These are phyloP conservation scores for Cephaloascus albidus DNA, from an alignment of 805 yeast species.

Conservation along the genomic window DNA sequence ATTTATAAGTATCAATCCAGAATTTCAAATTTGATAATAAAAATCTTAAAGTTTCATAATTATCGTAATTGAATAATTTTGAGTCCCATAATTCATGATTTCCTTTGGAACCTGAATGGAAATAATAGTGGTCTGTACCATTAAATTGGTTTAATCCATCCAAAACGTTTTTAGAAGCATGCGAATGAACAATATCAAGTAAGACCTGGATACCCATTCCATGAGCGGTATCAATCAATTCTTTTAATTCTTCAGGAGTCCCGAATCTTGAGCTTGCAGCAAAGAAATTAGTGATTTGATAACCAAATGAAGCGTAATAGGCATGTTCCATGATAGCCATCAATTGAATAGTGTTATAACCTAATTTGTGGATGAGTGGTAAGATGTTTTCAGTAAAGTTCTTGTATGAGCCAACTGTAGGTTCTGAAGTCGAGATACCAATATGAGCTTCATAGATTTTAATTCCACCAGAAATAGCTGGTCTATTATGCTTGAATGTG, in stretches of 20 bases:
- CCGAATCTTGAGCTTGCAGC: conserved; percentile 89
- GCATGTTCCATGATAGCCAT: conserved; percentile 99
- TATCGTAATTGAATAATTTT: conserved; percentile 85
- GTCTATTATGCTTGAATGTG: conserved; percentile 55
- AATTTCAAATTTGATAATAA: conserved; percentile 76
- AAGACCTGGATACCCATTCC: conserved; percentile 77
- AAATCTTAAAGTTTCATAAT: conserved; percentile 84
- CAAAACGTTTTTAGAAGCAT: conserved; percentile 87
- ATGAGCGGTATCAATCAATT: conserved; percentile 87
- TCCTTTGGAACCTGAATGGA: conserved; percentile 84
- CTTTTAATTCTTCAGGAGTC: conserved; percentile 89
- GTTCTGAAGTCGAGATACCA: conserved; percentile 90
- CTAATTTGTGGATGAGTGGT: conserved; percentile 78
- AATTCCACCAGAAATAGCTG: conserved; percentile 40
- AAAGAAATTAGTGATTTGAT: conserved; percentile 88
- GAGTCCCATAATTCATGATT: conserved; percentile 93
- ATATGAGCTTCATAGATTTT: conserved; percentile 92
- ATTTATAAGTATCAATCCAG: conserved; percentile 72
- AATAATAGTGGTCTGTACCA: conserved; percentile 91
- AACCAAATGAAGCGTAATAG: conserved; percentile 96
- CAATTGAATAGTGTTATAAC: conserved; percentile 87
- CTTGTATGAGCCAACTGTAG: conserved; percentile 72
- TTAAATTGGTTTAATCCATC: conserved; percentile 92
- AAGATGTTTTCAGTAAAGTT: conserved; percentile 75
- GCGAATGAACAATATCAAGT: conserved; percentile 92